These are phyloP conservation scores for Backusella parvicylindrica DNA, from an alignment of 192 early-diverging fungal species.

Conservation along the genomic window DNA sequence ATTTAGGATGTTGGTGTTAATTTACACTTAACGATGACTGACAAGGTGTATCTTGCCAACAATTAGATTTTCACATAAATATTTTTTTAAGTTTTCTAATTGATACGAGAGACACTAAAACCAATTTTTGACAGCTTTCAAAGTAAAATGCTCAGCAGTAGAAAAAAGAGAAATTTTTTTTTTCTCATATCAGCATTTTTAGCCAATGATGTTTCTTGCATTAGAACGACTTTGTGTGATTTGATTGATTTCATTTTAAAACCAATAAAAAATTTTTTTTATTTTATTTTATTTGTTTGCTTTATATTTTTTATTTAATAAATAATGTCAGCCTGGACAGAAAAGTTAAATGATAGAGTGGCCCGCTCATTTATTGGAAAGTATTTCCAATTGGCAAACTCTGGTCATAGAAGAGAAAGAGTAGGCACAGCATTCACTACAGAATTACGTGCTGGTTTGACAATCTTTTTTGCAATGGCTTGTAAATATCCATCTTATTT, in stretches of 20 bases:
- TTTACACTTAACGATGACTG: too few species aligned
- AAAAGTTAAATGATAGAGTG: conserved; percentile 48
- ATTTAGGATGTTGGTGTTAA: too few species aligned
- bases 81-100: too few species aligned
- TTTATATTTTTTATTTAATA: not conserved
- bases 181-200: not conserved
- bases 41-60: too few species aligned
- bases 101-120: too few species aligned
- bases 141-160: not conserved
- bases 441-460: conserved; percentile 62
- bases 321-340: conserved; percentile 38
- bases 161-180: not conserved
- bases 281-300: not conserved
- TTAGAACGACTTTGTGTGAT: not conserved
- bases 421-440: conserved; percentile 57
- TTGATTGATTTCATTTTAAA: not conserved
- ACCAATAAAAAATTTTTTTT: not conserved
- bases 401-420: conserved; percentile 52
- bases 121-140: not conserved
- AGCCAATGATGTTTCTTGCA: not conserved
- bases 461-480: conserved; percentile 42
- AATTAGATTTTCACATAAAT: too few species aligned
- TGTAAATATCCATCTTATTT: conserved; percentile 28
- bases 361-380: conserved; percentile 55
- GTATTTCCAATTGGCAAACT: conserved; percentile 60